Evolutionary conservation across 345 rosid genomes (phyloP).

Genomic region (Aquilaria sinensis): DNA sequence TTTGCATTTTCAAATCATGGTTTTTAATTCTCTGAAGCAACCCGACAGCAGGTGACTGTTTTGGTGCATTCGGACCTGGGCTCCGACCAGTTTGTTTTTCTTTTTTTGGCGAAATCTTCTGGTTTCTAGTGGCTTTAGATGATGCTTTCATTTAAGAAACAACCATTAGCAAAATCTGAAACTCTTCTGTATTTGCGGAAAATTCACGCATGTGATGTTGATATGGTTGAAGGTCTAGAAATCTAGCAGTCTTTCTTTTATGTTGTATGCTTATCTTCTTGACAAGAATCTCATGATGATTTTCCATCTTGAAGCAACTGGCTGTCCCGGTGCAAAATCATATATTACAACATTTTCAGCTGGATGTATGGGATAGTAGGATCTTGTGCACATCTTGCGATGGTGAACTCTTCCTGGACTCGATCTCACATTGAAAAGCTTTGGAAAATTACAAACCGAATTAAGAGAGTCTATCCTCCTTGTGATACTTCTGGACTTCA

Average conservation of each 20-base stretch:
- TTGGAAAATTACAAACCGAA: constrained; percentile 67
- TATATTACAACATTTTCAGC: constrained; percentile 71
- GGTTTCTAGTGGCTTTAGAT: too few species aligned
- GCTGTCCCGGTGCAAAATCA: constrained; percentile 67
- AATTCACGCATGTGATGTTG: neutral
- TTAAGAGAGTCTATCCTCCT: constrained; percentile 81
- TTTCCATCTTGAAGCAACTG: constrained; percentile 47
- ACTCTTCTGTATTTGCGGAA: neutral
- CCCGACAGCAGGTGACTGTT: too few species aligned
- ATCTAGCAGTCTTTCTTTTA: neutral
- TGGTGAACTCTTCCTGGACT: constrained; percentile 99
- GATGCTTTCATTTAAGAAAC: too few species aligned
- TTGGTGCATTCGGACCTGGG: too few species aligned
- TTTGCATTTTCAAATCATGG: neutral
- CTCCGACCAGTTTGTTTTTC: too few species aligned
- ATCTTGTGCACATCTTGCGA: constrained; percentile 72
- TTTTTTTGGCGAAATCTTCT: too few species aligned
- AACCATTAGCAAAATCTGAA: too few species aligned
- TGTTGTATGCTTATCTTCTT: neutral
- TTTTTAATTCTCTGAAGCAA: neutral
- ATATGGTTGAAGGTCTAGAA: neutral
- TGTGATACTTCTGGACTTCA: constrained; percentile 95
- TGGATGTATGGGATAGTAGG: constrained; percentile 89
- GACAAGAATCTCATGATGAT: constrained; percentile 2
- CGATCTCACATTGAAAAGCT: constrained; percentile 73